Evolutionary conservation across 345 rosid genomes (phyloP), one percentile per base, ranked within the genome.

Genomic region (Hibiscus mutabilis): DNA sequence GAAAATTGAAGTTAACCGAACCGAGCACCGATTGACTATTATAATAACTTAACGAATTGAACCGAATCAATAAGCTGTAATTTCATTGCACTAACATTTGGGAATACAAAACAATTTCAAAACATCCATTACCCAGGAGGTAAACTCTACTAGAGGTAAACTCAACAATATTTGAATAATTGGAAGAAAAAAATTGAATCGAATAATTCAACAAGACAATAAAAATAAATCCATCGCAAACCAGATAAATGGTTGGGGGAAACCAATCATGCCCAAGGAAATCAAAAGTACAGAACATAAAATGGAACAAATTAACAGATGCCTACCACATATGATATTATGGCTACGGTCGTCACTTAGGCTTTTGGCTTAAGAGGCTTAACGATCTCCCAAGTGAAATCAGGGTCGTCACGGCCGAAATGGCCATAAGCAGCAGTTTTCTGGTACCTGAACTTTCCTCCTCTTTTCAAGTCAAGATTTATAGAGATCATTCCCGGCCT

Each of bases 401-500:
- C 90, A 16, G 91, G 81, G 47, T 86, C 96, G 3, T 87, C 89
- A 57, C 89, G 90, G 0, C 92, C 91, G 4, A 89, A 89, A 76
- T 86, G 90, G 16, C 89, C 91, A 72, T 88, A 89, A 5, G 90
- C 91, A 29, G 91, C 89, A 3, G 90, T 86, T 73, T 87, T 89
- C 79, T 86, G 96, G 82, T 78, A 86, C 87, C 92, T 85, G 74
- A 78, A 85, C 44, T 85, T 86, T 73, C 84, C 89, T 75, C 92
- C 92, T 72, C 87, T 85, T 82, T 76, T 86, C 81, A 87, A 78
- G 67, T 87, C 96, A 19, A 87, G 96, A 79, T 89, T 87, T 76
- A 89, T 81, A 5, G 92, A 81, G 63, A 89, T 87, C 92, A 86
- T 89, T 70, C 92, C 96, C 0, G 92, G 88, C 87, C 92, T 84